Base-by-base conservation (phyloP, 345 rosid species). In the Hibiscus tridactylites region DNA sequence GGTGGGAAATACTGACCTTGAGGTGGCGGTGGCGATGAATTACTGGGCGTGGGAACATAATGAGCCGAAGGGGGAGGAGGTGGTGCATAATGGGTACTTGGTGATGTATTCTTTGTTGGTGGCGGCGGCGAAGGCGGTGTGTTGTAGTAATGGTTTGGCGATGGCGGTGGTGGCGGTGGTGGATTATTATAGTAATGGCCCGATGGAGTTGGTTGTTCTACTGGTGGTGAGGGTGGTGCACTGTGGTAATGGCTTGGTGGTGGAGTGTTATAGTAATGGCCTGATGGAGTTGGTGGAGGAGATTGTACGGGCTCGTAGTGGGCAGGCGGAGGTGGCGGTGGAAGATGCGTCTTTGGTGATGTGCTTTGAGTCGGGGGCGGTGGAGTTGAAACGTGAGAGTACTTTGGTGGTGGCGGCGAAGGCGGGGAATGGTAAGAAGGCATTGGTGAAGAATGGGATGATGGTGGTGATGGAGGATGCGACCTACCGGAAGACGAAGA, bases 1-100 rank as follows among this genome's bases (percentile, higher is more conserved):
- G 80, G 47, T 44, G 47, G 19, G 26, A 82, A 33, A 49, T 74
- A 77, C 65, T 71, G 44, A 0, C 37, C 39, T 0, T 65, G 49
- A 29, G 81, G 77, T 37, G 83, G 77, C 15, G 86, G 79, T 0
- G 82, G 75, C 0, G 88, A 76, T 26, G 79, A 80, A 1, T 80
- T 75, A 15, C 62, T 65, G 10, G 68, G 82, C 19, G 71, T 44
- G 19, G 80, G 39, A 44, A 24, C 54, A 10, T 79, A 77, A 37
- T 77, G 57, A 50, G 53, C 58, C 0, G 84, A 71, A 65, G 81
- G 35, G 59, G 84, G 86, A 6, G 91, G 79, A 9, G 88, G 79
- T 0, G 85, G 64, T 15, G 70, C 5, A 39, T 9, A 86, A 82
- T 65, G 81, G 76, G 50, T 64, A 46, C 65, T 77, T 82, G 24